Percentiles rank a stretch among this genome's conserved stretches.
Conservation (phyloP, 1,139 yeast species). For the Debaryomyces fabryi region DNA sequence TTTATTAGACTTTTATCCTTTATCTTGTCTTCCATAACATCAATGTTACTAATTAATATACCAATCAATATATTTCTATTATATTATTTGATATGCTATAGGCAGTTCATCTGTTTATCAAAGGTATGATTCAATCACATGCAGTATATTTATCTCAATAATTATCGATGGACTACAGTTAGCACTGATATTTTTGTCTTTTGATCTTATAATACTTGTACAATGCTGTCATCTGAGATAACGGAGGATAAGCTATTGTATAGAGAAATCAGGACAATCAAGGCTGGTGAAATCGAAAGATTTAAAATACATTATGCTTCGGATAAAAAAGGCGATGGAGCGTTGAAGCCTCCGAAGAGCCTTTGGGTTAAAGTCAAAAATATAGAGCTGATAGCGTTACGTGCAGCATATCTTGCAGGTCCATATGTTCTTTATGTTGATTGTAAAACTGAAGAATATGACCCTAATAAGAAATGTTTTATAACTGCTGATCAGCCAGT, state of each 20-base stretch:
- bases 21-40: not conserved
- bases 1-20: not conserved
- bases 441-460: conserved; percentile 66
- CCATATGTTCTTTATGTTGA: conserved; percentile 90
- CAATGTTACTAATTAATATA: not conserved
- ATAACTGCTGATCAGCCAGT: conserved; percentile 70
- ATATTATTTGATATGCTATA: not conserved
- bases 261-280: conserved; percentile 36
- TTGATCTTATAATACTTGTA: not conserved
- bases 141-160: not conserved
- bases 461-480: conserved; percentile 53
- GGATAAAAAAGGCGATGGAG: conserved; percentile 17
- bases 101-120: not conserved
- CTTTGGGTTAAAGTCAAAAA: conserved; percentile 73
- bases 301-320: conserved; percentile 40
- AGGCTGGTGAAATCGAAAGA: conserved; percentile 42
- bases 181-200: not conserved
- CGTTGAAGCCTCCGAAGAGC: conserved; percentile 25
- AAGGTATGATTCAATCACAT: not conserved
- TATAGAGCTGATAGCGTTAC: conserved; percentile 67
- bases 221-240: not conserved
- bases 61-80: not conserved
- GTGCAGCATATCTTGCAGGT: conserved; percentile 90
- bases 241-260: conserved; percentile 29
- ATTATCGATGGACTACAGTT: not conserved